A percentile compares a stretch with the other conserved stretches of the same genome.
Conservation (phyloP, 2,329 filamentous ascomycete species). For the Alternaria arbusti region DNA sequence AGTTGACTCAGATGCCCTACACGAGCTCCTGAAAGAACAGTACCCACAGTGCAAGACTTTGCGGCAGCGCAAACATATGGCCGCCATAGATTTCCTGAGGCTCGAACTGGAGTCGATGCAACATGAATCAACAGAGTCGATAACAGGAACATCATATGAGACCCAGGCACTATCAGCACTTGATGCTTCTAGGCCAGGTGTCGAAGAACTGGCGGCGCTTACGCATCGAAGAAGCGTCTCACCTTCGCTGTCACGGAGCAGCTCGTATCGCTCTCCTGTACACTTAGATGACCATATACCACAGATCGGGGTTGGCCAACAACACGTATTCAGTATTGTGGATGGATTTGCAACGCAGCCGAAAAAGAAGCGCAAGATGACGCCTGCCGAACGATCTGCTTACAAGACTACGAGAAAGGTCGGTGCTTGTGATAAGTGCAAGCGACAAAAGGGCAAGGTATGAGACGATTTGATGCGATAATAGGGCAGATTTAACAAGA, state of each 20-base stretch:
- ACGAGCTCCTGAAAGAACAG: conserved; percentile 24
- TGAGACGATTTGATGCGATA: background rate
- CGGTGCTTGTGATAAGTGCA: conserved; percentile 38
- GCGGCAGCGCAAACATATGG: conserved; percentile 35
- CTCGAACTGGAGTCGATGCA: conserved; percentile 30
- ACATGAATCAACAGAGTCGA: background rate
- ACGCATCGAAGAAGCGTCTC: background rate
- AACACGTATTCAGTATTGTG: conserved; percentile 33
- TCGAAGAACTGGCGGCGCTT: background rate
- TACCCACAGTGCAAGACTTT: conserved; percentile 29
- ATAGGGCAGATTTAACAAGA: background rate
- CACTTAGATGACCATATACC: background rate
- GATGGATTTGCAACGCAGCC: conserved; percentile 27
- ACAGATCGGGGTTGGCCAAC: conserved; percentile 13
- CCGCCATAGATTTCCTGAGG: conserved; percentile 35
- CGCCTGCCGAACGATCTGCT: conserved; percentile 23
- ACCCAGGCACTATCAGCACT: background rate
- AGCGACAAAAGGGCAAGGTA: conserved; percentile 36
- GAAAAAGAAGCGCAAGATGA: conserved; percentile 39
- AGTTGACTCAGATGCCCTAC: conserved; percentile 33
- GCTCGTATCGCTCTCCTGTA: background rate
- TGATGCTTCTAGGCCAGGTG: background rate
- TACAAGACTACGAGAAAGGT: conserved; percentile 36
- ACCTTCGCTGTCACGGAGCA: background rate
- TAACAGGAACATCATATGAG: background rate